phyloP scores from a whole-genome alignment of 352 stramenopile species.

The Pythium phragmitis region DNA sequence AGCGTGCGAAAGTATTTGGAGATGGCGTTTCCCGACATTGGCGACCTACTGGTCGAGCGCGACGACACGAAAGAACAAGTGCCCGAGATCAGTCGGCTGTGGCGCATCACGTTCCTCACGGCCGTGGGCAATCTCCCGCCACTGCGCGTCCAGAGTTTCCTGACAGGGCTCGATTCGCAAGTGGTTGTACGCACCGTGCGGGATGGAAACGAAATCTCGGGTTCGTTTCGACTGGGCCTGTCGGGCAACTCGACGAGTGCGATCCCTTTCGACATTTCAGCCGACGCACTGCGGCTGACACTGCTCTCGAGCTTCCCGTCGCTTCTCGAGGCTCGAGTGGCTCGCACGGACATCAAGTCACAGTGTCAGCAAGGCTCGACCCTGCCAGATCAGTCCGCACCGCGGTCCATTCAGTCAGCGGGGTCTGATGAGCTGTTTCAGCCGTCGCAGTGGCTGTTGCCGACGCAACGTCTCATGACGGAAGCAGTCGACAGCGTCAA shows the following conservation, averaged over 20 bases:
- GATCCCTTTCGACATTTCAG: slow-evolving; percentile 70
- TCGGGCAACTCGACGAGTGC: slow-evolving; percentile 45
- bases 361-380: slow-evolving; percentile 65
- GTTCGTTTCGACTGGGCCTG: slow-evolving; percentile 85
- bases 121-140: slow-evolving; percentile 81
- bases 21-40: slow-evolving; percentile 50
- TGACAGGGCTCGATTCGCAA: slow-evolving; percentile 74
- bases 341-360: slow-evolving; percentile 59
- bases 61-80: slow-evolving; percentile 55
- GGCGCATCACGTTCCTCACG: slow-evolving; percentile 90
- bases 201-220: slow-evolving; percentile 87
- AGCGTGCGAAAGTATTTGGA: slow-evolving; percentile 58
- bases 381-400: slow-evolving; percentile 45
- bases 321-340: slow-evolving; percentile 64
- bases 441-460: slow-evolving; percentile 54
- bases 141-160: slow-evolving; percentile 63
- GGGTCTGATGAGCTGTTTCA: slow-evolving; percentile 34
- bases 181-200: slow-evolving; percentile 69
- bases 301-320: slow-evolving; percentile 49
- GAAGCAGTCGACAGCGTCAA: slow-evolving; percentile 51
- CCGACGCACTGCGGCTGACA: slow-evolving; percentile 49
- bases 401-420: slow-evolving; percentile 33
- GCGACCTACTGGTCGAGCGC: slow-evolving; percentile 46
- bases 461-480: slow-evolving; percentile 33
- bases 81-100: slow-evolving; percentile 69